Evolutionary conservation across 352 stramenopile genomes (phyloP).

Genomic region (Nothophytophthora sp.): DNA sequence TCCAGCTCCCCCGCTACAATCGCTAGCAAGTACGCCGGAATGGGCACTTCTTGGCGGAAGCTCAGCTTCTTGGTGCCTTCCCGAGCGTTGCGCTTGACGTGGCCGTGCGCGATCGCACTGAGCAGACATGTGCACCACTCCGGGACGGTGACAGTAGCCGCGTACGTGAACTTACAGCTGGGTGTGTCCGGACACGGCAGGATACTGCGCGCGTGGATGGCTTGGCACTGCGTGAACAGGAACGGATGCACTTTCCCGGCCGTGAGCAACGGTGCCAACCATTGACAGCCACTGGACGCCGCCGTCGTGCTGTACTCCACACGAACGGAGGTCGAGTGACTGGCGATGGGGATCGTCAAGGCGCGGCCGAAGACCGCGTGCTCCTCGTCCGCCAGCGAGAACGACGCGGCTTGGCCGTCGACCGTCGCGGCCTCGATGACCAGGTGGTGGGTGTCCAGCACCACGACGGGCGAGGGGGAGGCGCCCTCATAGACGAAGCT

Average conservation of each 20-base stretch:
- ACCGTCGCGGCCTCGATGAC: slow-evolving; percentile 60
- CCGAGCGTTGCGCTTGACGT: slow-evolving; percentile 19
- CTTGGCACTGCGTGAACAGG: slow-evolving; percentile 92
- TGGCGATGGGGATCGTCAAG: slow-evolving; percentile 54
- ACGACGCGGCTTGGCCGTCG: slow-evolving; percentile 43
- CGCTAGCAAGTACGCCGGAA: slow-evolving; percentile 94
- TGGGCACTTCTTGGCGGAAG: slow-evolving; percentile 91
- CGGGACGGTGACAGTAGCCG: slow-evolving; percentile 88
- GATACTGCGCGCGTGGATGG: slow-evolving; percentile 95
- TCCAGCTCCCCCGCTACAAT: slow-evolving; percentile 91
- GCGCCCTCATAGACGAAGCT: slow-evolving; percentile 47
- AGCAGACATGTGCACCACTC: slow-evolving; percentile 93
- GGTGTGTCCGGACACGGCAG: slow-evolving; percentile 96
- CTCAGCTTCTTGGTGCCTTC: slow-evolving; percentile 42
- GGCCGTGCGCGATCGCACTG: slow-evolving; percentile 64
- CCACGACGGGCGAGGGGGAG: slow-evolving; percentile 30
- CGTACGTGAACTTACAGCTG: slow-evolving; percentile 94
- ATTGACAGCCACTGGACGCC: slow-evolving; percentile 80
- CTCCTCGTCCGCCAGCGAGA: slow-evolving; percentile 37
- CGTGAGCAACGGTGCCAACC: slow-evolving; percentile 91
- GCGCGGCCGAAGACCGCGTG: slow-evolving; percentile 64
- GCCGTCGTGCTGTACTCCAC: slow-evolving; percentile 79
- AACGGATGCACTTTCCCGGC: slow-evolving; percentile 93
- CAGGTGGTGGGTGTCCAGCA: slow-evolving; percentile 88
- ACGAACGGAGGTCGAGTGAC: slow-evolving; percentile 42